These are phyloP conservation scores for Pneumocystis sp. DNA, from an alignment of 1,139 yeast genomes.

Conservation along the genomic window DNA sequence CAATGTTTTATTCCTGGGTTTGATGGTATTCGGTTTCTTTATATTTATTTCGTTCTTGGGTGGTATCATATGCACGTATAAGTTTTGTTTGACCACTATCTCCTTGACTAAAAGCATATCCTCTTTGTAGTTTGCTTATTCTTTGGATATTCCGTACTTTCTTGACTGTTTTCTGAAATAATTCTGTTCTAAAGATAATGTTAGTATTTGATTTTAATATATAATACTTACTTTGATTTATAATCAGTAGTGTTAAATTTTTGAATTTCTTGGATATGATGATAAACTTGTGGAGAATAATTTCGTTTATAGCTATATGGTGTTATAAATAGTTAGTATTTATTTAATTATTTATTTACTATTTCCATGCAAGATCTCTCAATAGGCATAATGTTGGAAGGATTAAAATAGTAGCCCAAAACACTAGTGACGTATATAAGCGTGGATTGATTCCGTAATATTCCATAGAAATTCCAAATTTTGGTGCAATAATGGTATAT, in stretches of 20 bases:
- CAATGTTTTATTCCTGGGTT: neutral
- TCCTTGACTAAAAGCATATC: constrained; percentile 94
- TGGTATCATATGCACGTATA: constrained; percentile 88
- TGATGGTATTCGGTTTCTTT: constrained; percentile 29
- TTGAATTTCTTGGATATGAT: constrained; percentile 91
- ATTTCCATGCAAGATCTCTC: constrained; percentile 89
- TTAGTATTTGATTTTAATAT: neutral
- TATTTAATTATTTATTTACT: constrained; percentile 20
- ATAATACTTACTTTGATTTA: constrained; percentile 38
- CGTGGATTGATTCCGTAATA: constrained; percentile 65
- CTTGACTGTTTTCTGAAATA: constrained; percentile 91
- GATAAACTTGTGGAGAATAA: constrained; percentile 83
- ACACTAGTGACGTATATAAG: constrained; percentile 61
- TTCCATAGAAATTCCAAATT: constrained; percentile 66
- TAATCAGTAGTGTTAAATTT: constrained; percentile 87
- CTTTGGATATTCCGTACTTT: constrained; percentile 96
- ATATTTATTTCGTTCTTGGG: constrained; percentile 41
- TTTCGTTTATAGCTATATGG: constrained; percentile 49
- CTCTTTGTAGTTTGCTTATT: constrained; percentile 85
- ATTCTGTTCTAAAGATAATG: constrained; percentile 49
- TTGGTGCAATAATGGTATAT: constrained; percentile 75
- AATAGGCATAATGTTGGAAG: constrained; percentile 63
- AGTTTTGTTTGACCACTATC: constrained; percentile 88
- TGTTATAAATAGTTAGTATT: neutral
- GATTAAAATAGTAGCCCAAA: constrained; percentile 73